Evolutionary conservation across 2,329 filamentous ascomycete genomes (phyloP), one percentile per base, ranked within the genome.

Genomic region (Fusarium sp.): DNA sequence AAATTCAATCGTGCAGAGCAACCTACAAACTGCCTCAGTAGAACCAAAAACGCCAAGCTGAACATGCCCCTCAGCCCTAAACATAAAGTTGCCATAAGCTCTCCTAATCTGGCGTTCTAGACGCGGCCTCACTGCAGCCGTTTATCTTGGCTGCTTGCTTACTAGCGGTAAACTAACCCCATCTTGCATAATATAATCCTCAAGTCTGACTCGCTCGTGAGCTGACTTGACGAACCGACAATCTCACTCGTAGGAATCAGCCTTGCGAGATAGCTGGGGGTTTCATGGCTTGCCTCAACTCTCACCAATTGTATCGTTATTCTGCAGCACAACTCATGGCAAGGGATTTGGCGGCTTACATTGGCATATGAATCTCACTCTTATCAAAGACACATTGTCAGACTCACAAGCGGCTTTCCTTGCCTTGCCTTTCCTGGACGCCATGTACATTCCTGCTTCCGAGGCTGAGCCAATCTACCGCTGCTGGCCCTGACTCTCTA

Each of bases 391-490:
- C 26, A 28, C 12, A 50, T 29, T 46, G 20, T 50, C 28, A 46
- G 35, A 31, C 38, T 57, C 59, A 24, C 53, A 33, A 50, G 56
- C 26, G 50, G 43, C 37, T 71, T 42, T 55, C 52, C 41, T 42
- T 33, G 31, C 15, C 33, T n/a, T 61, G 65, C 60, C 44, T 42
- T 66, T 73, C 62, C 71, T 63, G 64, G 67, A 68, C 67, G 72
- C 69, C 69, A 57, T 70, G 62, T 68, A 57, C 68, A 73, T 75
- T 76, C 63, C 62, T 73, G 61, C 55, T 69, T 70, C 61, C 65
- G 73, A 58, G 66, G 68, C 67, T 69, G 59, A 68, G 62, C 71
- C 67, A 60, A 63, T 68, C 59, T 65, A 67, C 62, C 57, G 48
- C 55, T 60, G 54, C 54, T 69, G 47, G 54, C 63, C 61, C 65